Evolutionary conservation across 768 basidiomycete genomes (phyloP).

Genomic region (Calocybe cyanea): DNA sequence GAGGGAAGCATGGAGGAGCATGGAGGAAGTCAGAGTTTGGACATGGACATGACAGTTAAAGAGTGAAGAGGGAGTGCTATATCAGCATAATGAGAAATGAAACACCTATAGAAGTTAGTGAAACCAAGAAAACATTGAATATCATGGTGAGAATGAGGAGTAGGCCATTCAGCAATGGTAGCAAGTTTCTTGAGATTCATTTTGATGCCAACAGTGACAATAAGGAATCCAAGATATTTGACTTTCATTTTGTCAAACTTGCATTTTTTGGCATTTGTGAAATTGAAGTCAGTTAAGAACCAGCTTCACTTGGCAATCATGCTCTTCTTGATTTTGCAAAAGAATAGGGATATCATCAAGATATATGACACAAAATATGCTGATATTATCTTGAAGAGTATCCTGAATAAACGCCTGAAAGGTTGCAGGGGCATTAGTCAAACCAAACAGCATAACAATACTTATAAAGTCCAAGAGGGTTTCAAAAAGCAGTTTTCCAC

Average conservation of each 20-base stretch:
- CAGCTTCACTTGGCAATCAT: slow-evolving; percentile 21
- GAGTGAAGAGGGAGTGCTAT: slow-evolving; percentile 22
- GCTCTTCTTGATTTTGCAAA: too few relatives aligned
- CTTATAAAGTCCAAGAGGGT: slow-evolving; percentile 33
- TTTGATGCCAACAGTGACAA: slow-evolving; percentile 2
- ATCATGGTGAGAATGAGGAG: slow-evolving; percentile 21
- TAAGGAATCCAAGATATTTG: slow-evolving; percentile 21
- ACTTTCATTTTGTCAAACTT: slow-evolving; percentile 14
- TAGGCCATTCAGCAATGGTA: slow-evolving; percentile 16
- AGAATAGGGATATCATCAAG: too few relatives aligned
- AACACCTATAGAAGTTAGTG: slow-evolving; percentile 30
- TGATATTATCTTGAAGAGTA: slow-evolving; percentile 32
- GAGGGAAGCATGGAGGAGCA: too few relatives aligned
- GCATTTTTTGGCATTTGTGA: slow-evolving; percentile 21
- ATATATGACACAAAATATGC: slow-evolving; percentile 37
- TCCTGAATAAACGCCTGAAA: slow-evolving; percentile 43
- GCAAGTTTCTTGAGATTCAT: slow-evolving; percentile 32
- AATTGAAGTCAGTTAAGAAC: slow-evolving; percentile 26
- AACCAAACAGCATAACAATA: slow-evolving; percentile 34
- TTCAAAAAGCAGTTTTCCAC: slow-evolving; percentile 42
- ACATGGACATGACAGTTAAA: too few relatives aligned
- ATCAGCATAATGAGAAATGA: slow-evolving; percentile 27
- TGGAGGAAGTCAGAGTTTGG: too few relatives aligned
- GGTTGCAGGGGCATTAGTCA: slow-evolving; percentile 34
- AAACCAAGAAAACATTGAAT: slow-evolving; percentile 41